Base-by-base conservation (phyloP, 805 yeast species). In the Saccharomycopsis babjevae region DNA sequence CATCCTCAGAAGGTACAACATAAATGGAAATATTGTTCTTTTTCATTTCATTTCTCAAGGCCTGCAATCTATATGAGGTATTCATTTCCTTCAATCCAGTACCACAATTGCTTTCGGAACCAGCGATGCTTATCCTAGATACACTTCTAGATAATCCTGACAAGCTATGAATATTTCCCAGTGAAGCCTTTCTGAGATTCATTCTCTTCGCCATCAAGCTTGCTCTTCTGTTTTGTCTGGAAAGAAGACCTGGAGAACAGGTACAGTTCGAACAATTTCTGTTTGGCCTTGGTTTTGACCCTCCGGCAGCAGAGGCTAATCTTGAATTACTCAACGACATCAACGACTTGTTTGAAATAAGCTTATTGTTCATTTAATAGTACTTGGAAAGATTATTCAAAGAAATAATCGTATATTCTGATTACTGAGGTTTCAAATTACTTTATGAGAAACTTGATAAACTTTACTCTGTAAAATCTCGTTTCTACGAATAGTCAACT, bases 1-100 rank as follows among this genome's bases (percentile, higher is more conserved):
- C 96, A 70, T 93, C 99, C 70, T 90, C 97, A 50, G 96, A 85
- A 22, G 93, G 90, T 10, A 89, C 82, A 32, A 83, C 77, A 71
- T 94, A 93, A 39, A 89, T 85, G 11, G 86, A 89, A 43, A 93
- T 70, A 40, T 81, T 83, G 61, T 82, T 71, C 54, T 77, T 73
- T 54, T 78, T 79, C 92, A 94, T 89, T 63, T 79, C 76, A 50
- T 73, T 67, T 68, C 97, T 79, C 62, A 92, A 74, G 22, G 75
- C 76, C 50, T 74, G 77, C 57, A 92, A 76, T 67, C 92, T 83
- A 57, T 78, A 72, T 18, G 81, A 77, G n/a, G 85, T 81, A 68
- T 83, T 82, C 52, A 84, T 71, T 63, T 82, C 79, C 59, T 77
- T 77, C 57, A 46, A 18, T 28, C 22, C 54, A 25, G 22, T 43